Conservation (phyloP, 148 eudicot genomes). For the Rhododendron ferrugineum region DNA sequence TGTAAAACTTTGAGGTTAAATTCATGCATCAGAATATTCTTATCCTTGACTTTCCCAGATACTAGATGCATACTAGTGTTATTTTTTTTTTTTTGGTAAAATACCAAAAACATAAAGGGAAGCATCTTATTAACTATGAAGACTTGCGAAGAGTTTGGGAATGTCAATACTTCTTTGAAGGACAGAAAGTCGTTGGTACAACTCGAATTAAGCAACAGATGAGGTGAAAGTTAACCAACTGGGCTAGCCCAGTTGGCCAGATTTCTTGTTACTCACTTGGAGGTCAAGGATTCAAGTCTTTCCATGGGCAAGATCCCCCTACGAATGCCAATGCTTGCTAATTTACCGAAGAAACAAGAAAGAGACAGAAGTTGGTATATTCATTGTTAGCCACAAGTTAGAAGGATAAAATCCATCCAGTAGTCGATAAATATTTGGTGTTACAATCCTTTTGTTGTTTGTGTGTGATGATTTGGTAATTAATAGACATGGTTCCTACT, state of each 20-base stretch:
- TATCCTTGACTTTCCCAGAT: neutral
- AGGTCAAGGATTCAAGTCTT: neutral
- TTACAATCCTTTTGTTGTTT: neutral
- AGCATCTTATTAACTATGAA: neutral
- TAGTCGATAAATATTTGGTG: neutral
- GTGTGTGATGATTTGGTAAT: neutral
- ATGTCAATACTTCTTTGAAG: neutral
- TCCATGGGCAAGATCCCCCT: neutral
- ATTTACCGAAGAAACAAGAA: neutral
- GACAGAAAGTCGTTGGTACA: neutral
- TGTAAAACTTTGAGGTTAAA: neutral
- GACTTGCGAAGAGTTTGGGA: neutral
- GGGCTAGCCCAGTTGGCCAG: neutral
- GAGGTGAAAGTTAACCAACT: neutral
- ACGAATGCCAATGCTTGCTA: neutral
- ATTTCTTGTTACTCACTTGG: neutral
- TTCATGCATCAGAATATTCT: neutral
- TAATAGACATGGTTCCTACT: neutral
- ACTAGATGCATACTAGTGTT: neutral
- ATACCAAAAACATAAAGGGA: neutral
- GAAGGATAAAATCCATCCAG: neutral
- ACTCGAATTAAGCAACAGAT: neutral
- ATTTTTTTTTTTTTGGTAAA: neutral
- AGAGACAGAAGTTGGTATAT: neutral
- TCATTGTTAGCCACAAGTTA: neutral